Evolutionary conservation across 1,139 yeast species (phyloP).

Genomic region (Pichia kudriavzevii): DNA sequence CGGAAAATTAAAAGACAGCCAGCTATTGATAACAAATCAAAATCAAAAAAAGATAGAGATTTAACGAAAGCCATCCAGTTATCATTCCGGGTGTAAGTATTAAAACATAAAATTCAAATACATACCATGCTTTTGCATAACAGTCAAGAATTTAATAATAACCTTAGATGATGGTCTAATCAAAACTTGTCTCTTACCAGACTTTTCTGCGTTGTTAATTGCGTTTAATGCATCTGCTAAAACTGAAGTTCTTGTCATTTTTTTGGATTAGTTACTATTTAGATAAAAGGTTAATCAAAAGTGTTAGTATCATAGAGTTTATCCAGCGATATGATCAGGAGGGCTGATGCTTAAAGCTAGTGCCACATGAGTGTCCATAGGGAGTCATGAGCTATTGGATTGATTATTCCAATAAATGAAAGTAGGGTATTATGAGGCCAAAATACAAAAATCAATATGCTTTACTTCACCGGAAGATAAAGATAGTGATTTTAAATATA

Average conservation of each 20-base stretch:
- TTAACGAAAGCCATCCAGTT: conserved; percentile 91
- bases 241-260: conserved; percentile 97
- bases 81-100: conserved; percentile 67
- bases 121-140: conserved; percentile 88
- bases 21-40: conserved; percentile 50
- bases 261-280: conserved; percentile 21
- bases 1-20: conserved; percentile 97
- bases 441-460: conserved; percentile 2
- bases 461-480: conserved; percentile 10
- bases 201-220: conserved; percentile 98
- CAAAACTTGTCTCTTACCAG: conserved; percentile 98
- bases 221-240: conserved; percentile 98
- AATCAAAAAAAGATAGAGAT: conserved; percentile 8
- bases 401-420: conserved; percentile 16
- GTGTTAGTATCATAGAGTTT: conserved; percentile 20
- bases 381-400: conserved; percentile 34
- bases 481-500: conserved; percentile 5
- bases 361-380: conserved; percentile 38
- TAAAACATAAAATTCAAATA: conserved; percentile 25
- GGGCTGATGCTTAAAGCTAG: conserved; percentile 1
- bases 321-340: too few relatives aligned
- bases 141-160: conserved; percentile 91
- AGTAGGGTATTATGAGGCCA: conserved; percentile 30
- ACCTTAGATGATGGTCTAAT: conserved; percentile 99
- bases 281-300: not conserved